Evolutionary conservation across 1,139 yeast species (phyloP), one percentile per base, ranked within the genome.

Genomic region (Candida sojae): DNA sequence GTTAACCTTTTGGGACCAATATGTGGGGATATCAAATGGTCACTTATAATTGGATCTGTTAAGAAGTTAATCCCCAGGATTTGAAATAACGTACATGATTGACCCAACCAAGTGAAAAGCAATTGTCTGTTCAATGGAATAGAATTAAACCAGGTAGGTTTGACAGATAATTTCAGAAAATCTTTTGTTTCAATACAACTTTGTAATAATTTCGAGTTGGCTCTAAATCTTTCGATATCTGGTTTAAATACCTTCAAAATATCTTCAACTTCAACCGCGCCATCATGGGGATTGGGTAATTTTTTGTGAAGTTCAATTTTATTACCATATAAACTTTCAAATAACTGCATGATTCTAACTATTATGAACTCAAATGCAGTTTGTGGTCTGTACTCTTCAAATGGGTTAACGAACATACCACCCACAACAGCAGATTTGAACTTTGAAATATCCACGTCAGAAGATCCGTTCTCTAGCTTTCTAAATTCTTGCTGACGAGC

Each of bases 101-200:
- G 98, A 2, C 98, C 98, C 38, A 92, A 66, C 98, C 98, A 92
- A 0, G 97, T 90, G 59, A 86, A 82, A 4, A 86, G 71, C 57
- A 88, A 57, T 53, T 87, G 76, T 34, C 80, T 70, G 13, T 67
- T 53, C 5, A 79, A 48, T 1, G 70, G 56, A 4, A 78, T 72
- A 7, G 45, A 34, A n/a, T 33, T 30, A 12, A 47, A 43, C 48
- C 50, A 53, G n/a, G 43, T 34, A 5, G 51, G 45, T 32, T 49
- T 43, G 12, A 45, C 34, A 26, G 43, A 33, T 39, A 66, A 50
- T 6, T 49, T 41, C 7, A 46, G 52, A 47, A 61, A 70, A 46
- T 65, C 60, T 11, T 61, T 59, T 2, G 46, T 39, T 5, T 50
- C 44, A 17, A 66, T 45, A 47, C 77, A 71, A 35, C 58, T 50